Base-by-base conservation (phyloP, 2,329 filamentous ascomycete species). In the Xenosphaeropsis pyriputrescens region DNA sequence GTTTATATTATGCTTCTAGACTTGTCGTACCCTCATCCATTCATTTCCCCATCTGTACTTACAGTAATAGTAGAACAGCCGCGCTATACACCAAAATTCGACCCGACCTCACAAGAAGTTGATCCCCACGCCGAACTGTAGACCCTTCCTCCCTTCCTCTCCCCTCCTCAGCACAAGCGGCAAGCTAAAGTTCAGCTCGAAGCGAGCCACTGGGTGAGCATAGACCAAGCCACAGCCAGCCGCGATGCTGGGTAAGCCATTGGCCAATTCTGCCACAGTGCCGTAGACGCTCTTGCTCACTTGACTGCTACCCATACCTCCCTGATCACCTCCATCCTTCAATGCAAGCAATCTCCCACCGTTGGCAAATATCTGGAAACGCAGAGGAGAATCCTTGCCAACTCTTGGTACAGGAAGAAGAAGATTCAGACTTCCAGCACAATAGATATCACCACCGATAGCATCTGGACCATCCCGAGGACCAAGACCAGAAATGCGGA, bases 91-190 rank as follows among this genome's bases (percentile, higher is more conserved):
- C 18, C 18, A 9, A 3, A 4, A n/a, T 14, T 35, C n/a, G 14
- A 16, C 6, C n/a, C 15, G 18, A 38, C 2, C 18, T 47, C 81
- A 96, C 68, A 96, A 62, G 57, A 98, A 95, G 62, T 84, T 93
- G 54, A 98, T 86, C 36, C 91, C 91, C 31, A 98, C 85, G n/a
- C 91, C 91, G 50, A 98, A 79, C 57, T 91, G 86, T 45, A 98
- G 55, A 1, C 91, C 91, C 63, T 98, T 98, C 39, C 89, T 75
- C 13, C 76, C 79, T 49, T 91, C 79, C 61, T 98, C 91, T 29
- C 85, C 86, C 45, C 72, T 79, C 41, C 91, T 72, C 51, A 85
- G 58, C 14, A 89, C 79, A 41, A 98, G 57, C 1, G 91, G 91
- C 47, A 98, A 58, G 50, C 83, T 86, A 56, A 98, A 94, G 60